These are phyloP conservation scores for Lactifluus echinatus DNA, from an alignment of 768 basidiomycete species.

Conservation along the genomic window DNA sequence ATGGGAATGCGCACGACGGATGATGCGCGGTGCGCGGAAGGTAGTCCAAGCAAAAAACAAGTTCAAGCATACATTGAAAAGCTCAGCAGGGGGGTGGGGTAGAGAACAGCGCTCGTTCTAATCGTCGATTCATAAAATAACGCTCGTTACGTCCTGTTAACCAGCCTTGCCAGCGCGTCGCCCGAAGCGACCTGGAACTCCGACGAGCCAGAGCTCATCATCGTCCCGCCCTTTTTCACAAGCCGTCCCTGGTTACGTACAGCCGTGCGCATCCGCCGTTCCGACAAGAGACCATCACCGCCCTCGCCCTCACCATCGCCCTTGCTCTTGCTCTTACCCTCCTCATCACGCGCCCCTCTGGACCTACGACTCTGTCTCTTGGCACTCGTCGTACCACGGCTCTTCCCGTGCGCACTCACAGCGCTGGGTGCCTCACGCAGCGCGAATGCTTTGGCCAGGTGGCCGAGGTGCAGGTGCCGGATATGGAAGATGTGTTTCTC, in stretches of 20 bases:
- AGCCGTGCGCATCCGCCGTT: slow-evolving; percentile 77
- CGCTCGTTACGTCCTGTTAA: slow-evolving; percentile 22
- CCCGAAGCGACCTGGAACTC: slow-evolving; percentile 77
- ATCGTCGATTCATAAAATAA: too few relatives aligned
- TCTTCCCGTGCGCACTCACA: slow-evolving; percentile 24
- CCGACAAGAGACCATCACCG: slow-evolving; percentile 47
- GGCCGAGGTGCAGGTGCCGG: slow-evolving; percentile 87
- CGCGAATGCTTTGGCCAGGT: slow-evolving; percentile 87
- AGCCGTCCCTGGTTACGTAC: slow-evolving; percentile 78
- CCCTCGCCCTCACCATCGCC: background rate
- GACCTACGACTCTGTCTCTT: slow-evolving; percentile 11
- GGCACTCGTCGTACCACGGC: slow-evolving; percentile 12
- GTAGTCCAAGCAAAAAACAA: too few relatives aligned
- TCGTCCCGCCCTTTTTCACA: slow-evolving; percentile 69
- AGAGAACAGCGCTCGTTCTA: too few relatives aligned
- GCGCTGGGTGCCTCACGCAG: slow-evolving; percentile 71
- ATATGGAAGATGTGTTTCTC: slow-evolving; percentile 98
- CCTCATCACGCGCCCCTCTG: slow-evolving; percentile 18
- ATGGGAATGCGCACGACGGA: too few relatives aligned
- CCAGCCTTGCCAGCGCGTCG: slow-evolving; percentile 52
- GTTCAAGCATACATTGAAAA: too few relatives aligned
- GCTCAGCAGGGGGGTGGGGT: too few relatives aligned
- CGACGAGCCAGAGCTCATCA: slow-evolving; percentile 52
- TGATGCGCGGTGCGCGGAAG: too few relatives aligned
- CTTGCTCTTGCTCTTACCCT: too few relatives aligned